Base-by-base conservation (phyloP, 495 filamentous ascomycete species). In the Penicillium verhagenii region DNA sequence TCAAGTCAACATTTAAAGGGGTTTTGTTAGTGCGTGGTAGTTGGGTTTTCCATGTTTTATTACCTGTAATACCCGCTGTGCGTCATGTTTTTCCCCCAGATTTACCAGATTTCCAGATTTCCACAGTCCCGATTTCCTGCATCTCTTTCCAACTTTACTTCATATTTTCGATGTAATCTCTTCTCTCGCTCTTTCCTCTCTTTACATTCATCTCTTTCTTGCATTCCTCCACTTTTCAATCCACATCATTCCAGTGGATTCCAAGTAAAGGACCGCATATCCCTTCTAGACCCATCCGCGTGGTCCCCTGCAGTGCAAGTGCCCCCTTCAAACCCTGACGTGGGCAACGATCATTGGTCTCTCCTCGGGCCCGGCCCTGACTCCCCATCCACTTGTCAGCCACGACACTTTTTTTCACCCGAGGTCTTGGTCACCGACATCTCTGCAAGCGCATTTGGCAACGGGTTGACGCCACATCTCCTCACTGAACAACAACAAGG, bases 281-380 rank as follows among this genome's bases (percentile, higher is more conserved):
- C 35, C 53, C 52, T 47, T 62, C 61, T 62, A 60, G 60, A 62
- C 63, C 57, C 50, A 55, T 55, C 61, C 61, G 58, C 52, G 61
- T 58, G 56, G 47, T 65, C 43, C 57, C 56, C 61, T 67, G 64
- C 61, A 60, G 64, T 54, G 38, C 53, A 40, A 60, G 47, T 45
- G 42, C 57, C 29, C 62, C 57, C 31, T 59, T 56, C 55, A 24
- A 55, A 50, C 62, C 33, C 59, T 71, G 73, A 77, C 73, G 73
- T 77, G 73, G 73, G 65, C 66, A 46, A 52, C 61, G 40, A 43
- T 69, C 63, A 77, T 77, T 77, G 73, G 73, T 37, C 58, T 61
- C 64, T 24, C 21, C 25, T 50, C 23, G 54, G 25, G 55, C 55
- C 60, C 60, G 61, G 63, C 65, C 64, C 68, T 70, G 66, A 66